Percentiles rank a stretch among this genome's conserved stretches.
These are phyloP conservation scores for Rhizopogon salebrosus DNA, from an alignment of 768 basidiomycete genomes.

Conservation along the genomic window DNA sequence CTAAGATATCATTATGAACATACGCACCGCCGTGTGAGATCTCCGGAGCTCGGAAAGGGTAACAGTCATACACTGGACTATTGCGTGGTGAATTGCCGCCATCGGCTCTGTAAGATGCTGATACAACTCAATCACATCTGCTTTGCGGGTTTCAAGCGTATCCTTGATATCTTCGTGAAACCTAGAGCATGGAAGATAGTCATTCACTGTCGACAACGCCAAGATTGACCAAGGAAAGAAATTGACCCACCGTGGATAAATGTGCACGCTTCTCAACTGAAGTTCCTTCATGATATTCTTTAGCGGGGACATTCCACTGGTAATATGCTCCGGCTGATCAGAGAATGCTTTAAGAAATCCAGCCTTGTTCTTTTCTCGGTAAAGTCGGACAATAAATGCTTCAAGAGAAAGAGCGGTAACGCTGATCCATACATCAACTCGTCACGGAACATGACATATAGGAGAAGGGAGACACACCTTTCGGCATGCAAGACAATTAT, in stretches of 20 bases:
- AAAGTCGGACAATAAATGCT: slow-evolving; percentile 90
- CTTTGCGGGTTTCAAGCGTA: slow-evolving; percentile 74
- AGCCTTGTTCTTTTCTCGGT: slow-evolving; percentile 79
- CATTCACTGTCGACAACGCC: background rate
- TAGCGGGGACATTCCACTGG: slow-evolving; percentile 85
- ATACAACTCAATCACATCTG: slow-evolving; percentile 89
- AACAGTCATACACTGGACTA: slow-evolving; percentile 90
- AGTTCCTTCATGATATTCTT: slow-evolving; percentile 92
- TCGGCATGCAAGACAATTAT: slow-evolving; percentile 90
- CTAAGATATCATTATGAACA: background rate
- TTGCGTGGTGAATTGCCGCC: slow-evolving; percentile 87
- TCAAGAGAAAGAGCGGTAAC: slow-evolving; percentile 82
- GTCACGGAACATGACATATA: background rate
- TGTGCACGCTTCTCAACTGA: slow-evolving; percentile 80
- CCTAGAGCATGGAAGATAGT: slow-evolving; percentile 35
- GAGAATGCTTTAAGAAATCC: slow-evolving; percentile 98
- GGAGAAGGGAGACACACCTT: slow-evolving; percentile 42
- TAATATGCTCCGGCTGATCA: slow-evolving; percentile 94
- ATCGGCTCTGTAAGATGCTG: slow-evolving; percentile 82
- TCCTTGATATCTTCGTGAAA: slow-evolving; percentile 88
- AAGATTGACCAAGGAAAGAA: background rate
- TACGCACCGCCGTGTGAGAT: slow-evolving; percentile 63
- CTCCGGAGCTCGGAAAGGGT: slow-evolving; percentile 89
- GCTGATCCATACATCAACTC: slow-evolving; percentile 34
- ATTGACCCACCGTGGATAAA: slow-evolving; percentile 75